A percentile compares a stretch with the other conserved stretches of the same genome.
Evolutionary conservation across 805 yeast genomes (phyloP).

Genomic region (Cyberlindnera euphorbiiphila): DNA sequence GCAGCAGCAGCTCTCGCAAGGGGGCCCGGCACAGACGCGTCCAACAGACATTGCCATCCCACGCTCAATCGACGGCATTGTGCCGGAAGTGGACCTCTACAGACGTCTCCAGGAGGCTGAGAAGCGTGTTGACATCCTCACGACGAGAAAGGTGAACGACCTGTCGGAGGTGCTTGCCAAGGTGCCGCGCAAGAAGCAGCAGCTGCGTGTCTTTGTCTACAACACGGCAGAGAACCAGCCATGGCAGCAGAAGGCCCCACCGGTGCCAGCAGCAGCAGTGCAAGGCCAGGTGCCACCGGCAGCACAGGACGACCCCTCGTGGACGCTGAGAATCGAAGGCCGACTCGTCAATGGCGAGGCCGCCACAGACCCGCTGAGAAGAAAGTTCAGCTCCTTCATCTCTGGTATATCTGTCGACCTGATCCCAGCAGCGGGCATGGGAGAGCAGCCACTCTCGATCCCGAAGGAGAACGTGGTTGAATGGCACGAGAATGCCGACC

Average conservation of each 20-base stretch:
- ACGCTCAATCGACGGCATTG: conserved; percentile 37
- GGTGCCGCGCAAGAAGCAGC: conserved; percentile 45
- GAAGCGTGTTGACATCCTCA: conserved; percentile 70
- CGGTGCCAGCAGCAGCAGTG: conserved; percentile 21
- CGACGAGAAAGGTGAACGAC: conserved; percentile 80
- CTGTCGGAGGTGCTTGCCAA: conserved; percentile 64
- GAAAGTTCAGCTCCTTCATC: conserved; percentile 73
- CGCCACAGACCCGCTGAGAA: conserved; percentile 44
- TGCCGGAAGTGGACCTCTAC: conserved; percentile 73
- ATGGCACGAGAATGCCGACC: conserved; percentile 72
- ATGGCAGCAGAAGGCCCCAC: conserved; percentile 95
- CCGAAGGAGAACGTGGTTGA: conserved; percentile 52
- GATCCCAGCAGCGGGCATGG: no score
- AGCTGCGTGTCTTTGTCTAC: conserved; percentile 75
- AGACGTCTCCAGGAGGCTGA: conserved; percentile 78
- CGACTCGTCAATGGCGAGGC: conserved; percentile 51
- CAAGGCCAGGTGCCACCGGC: conserved; percentile 11
- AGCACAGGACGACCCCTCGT: conserved; percentile 43
- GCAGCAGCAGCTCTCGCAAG: no score
- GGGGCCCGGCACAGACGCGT: conserved; percentile 28
- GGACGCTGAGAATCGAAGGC: conserved; percentile 92
- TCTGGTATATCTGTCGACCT: conserved; percentile 84
- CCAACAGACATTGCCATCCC: conserved; percentile 57
- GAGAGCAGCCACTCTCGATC: conserved; percentile 8
- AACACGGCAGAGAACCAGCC: conserved; percentile 83